phyloP scores from a whole-genome alignment of 2,329 filamentous ascomycete species.

The Xylariaceae sp. region DNA sequence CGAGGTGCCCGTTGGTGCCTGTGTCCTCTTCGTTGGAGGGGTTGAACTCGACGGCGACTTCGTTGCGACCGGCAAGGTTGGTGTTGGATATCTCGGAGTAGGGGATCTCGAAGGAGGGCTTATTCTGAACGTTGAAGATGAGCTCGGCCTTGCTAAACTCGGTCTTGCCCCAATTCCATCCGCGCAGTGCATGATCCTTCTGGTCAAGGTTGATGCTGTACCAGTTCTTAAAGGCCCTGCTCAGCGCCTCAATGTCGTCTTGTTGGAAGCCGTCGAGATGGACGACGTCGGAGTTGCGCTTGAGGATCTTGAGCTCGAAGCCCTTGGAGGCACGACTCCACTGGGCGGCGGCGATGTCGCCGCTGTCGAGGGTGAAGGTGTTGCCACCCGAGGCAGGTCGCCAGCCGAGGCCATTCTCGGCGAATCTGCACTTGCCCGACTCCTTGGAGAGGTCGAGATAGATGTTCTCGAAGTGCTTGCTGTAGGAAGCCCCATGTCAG shows the following conservation, averaged over 20 bases:
- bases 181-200: slow-evolving; percentile 89
- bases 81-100: slow-evolving; percentile 98
- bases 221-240: slow-evolving; percentile 96
- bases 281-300: slow-evolving; percentile 77
- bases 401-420: slow-evolving; percentile 93
- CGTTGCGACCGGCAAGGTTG: slow-evolving; percentile 94
- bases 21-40: slow-evolving; percentile 67
- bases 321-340: slow-evolving; percentile 94
- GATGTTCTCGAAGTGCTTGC: slow-evolving; percentile 95
- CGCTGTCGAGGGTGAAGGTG: slow-evolving; percentile 87
- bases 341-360: slow-evolving; percentile 80
- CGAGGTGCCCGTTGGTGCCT: slow-evolving; percentile 68
- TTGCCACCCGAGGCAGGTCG: slow-evolving; percentile 83
- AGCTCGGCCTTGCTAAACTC: slow-evolving; percentile 95
- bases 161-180: slow-evolving; percentile 99
- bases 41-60: slow-evolving; percentile 93
- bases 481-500: slow-evolving; percentile 28
- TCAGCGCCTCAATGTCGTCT: slow-evolving; percentile 87
- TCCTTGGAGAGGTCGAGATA: slow-evolving; percentile 93
- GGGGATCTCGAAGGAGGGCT: slow-evolving; percentile 92
- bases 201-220: slow-evolving; percentile 91
- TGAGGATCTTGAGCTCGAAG: slow-evolving; percentile 88
- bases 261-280: slow-evolving; percentile 94
- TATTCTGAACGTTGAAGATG: slow-evolving; percentile 93
- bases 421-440: slow-evolving; percentile 88